Base-by-base conservation (phyloP, 2,329 filamentous ascomycete genomes). In the Exophiala dermatitidis region DNA sequence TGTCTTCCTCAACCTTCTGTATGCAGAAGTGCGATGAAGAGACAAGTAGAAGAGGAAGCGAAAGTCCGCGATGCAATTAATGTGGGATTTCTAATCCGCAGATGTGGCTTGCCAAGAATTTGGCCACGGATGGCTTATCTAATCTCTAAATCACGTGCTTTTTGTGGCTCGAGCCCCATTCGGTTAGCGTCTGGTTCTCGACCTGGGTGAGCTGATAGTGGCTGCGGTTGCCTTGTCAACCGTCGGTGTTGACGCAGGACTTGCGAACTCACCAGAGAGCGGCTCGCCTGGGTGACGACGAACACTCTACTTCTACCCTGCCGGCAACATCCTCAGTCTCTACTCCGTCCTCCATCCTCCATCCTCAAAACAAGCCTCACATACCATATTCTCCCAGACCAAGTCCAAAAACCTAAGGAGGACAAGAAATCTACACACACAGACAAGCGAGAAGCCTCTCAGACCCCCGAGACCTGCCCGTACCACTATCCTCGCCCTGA, bases 1-100 rank as follows among this genome's bases (percentile, higher is more conserved):
- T 48, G 77, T 80, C 77, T 77, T 80, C 77, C 77, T 80, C 73
- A 80, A 78, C 77, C 76, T 76, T 75, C 67, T 66, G 47, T 47
- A 53, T 52, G 45, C 55, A 49, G 46, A 48, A 54, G 49, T 34
- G 46, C 52, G 33, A 48, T 19, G 42, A 38, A 40, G 40, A 53
- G 43, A 56, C 19, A 48, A 19, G 30, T 19, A 30, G 26, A 29
- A 38, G 38, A 44, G 38, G 19, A 41, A 34, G 34, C 32, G 26
- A 43, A 49, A 37, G 42, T 33, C n/a, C 6, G 19, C 8, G 42
- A 5, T 31, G 42, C 6, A 45, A 45, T 45, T 45, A 29, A 29
- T 29, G 28, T 31, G 32, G 44, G 37, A 34, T 48, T 48, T 48
- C 38, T 26, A 41, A 41, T 12, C 38, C 38, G 19, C 6, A 4